Evolutionary conservation across 768 basidiomycete species (phyloP).

Genomic region (Leccinum barrowsii): DNA sequence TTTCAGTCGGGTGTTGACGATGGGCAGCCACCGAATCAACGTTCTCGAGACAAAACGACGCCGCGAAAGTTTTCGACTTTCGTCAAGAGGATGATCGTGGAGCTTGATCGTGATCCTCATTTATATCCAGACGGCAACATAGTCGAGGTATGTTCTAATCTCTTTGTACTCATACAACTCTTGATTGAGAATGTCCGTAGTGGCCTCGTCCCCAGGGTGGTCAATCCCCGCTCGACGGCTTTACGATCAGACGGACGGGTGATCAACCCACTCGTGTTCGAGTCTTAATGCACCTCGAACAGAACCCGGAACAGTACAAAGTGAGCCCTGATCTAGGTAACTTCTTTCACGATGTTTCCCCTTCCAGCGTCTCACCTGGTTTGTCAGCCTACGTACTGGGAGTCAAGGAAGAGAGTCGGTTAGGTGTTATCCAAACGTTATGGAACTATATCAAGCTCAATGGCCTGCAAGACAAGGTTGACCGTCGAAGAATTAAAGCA

Average conservation of each 20-base stretch:
- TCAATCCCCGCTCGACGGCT: slow-evolving; percentile 74
- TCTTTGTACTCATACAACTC: background rate
- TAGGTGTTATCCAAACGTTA: slow-evolving; percentile 74
- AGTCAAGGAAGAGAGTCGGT: slow-evolving; percentile 80
- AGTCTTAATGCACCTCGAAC: slow-evolving; percentile 82
- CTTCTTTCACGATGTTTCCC: background rate
- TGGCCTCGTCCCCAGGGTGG: slow-evolving; percentile 59
- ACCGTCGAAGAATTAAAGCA: slow-evolving; percentile 64
- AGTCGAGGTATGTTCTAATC: slow-evolving; percentile 60
- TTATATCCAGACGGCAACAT: slow-evolving; percentile 84
- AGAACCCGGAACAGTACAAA: slow-evolving; percentile 84
- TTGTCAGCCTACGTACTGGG: slow-evolving; percentile 58
- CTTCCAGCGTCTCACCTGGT: slow-evolving; percentile 2
- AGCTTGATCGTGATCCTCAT: slow-evolving; percentile 80
- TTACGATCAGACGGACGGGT: slow-evolving; percentile 78
- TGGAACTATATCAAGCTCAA: slow-evolving; percentile 93
- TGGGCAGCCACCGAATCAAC: slow-evolving; percentile 53
- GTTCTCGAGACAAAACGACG: slow-evolving; percentile 57
- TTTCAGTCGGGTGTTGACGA: background rate
- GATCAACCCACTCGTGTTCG: slow-evolving; percentile 75
- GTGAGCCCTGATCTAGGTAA: slow-evolving; percentile 72
- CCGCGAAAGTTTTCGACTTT: slow-evolving; percentile 82
- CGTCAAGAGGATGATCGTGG: slow-evolving; percentile 79
- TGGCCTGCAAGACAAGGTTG: slow-evolving; percentile 78
- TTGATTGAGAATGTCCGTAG: slow-evolving; percentile 31